Base-by-base conservation (phyloP, 2,329 filamentous ascomycete genomes). In the Exophiala phaeomuriformis region DNA sequence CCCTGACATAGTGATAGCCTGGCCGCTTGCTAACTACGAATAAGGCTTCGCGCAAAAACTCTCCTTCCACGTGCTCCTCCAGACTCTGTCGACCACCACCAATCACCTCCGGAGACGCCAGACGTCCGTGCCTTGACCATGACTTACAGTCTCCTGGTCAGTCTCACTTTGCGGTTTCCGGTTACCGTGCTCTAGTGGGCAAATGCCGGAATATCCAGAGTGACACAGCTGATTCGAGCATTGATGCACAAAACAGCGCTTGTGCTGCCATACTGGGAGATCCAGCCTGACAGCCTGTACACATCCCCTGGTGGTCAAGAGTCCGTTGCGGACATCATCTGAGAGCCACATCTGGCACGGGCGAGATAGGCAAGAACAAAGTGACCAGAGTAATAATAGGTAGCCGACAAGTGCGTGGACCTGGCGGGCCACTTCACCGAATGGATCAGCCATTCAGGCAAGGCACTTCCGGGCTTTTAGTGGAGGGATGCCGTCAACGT, bases 11-110 rank as follows among this genome's bases (percentile, higher is more conserved):
- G 33, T n/a, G 7, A 3, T 41, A 1, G 31, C 3, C 35, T 55
- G 40, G 36, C 19, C 35, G 10, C 47, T 35, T 51, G 28, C 47
- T 37, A 47, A 51, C 9, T 41, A 6, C 42, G 48, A 42, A 47
- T 42, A 33, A n/a, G 8, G 10, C 35, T 33, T 19, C 44, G 54
- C 35, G 29, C 47, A 45, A 46, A 44, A 41, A 35, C 28, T 49
- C 37, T 42, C 47, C 36, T 50, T 54, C 55, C 55, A 57, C 55
- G 53, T 56, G 53, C 53, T 56, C 41, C 36, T 48, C 29, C 10
- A 42, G 19, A 27, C 19, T 41, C 42, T 27, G 37, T 30, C 44
- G 40, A 5, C 28, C 37, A 52, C n/a, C 29, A 40, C 53, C 45
- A 56, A 56, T 49, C 33, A 19, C 19, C 19, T 19, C 19, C 19